Evolutionary conservation across 345 rosid genomes (phyloP), one percentile per base, ranked within the genome.

Genomic region (Viola odorata): DNA sequence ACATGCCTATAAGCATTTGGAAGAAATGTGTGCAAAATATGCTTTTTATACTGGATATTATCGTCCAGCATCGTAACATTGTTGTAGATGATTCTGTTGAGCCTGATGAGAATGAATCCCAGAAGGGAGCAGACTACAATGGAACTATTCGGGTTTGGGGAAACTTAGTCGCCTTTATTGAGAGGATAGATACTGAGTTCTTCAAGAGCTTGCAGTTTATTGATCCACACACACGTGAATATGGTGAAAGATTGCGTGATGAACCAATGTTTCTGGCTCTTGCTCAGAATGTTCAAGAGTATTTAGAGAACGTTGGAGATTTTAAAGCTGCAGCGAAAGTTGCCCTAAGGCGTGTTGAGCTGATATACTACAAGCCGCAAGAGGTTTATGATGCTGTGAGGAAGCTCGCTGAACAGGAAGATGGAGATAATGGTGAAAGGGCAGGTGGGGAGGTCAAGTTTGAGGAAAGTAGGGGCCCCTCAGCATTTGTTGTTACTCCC

Each of bases 1-100:
- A 87, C 76, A 92, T 92, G 96, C 98, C 98, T 8, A 89, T 92
- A 69, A 80, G 69, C 58, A 87, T 89, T 12, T 92, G 96, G 96
- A 89, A 89, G 81, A 85, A 87, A 72, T 87, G 98, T 40, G 84
- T 89, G 54, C 74, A 80, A 55, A 92, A 92, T 76, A 79, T 92
- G 94, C 83, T 85, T 54, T 64, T 77, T 45, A 77, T 84, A 67
- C 86, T 92, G 39, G 97, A 92, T 73, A 84, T 89, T 75, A 91
- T 92, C 38, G 83, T 77, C 68, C 88, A 87, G 75, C 64, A 83
- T 66, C 59, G 71, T 15, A 92, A 87, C 65, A 78, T 92, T 61
- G 72, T 85, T 42, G 98, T 92, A 40, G 89, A 82, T 68, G 97
- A 92, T 70, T 68, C 58, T 3, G 64, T 85, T 68, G 96, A 89